Evolutionary conservation across 345 rosid species (phyloP).

Genomic region (Dimocarpus longan): DNA sequence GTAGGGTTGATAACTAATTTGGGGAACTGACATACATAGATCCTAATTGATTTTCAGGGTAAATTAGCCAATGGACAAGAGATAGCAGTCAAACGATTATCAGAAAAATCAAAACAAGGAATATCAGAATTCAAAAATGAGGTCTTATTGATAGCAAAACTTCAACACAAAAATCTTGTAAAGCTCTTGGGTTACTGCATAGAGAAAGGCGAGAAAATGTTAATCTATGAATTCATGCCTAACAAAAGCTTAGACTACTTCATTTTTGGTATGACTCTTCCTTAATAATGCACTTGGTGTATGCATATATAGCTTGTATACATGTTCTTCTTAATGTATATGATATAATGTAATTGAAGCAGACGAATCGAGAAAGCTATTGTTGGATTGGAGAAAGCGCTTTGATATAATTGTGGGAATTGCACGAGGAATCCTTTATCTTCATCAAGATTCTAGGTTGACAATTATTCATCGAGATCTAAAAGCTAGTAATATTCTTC

Average conservation of each 20-base stretch:
- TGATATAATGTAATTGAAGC: neutral
- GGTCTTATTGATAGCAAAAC: constrained; percentile 28
- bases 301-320: neutral
- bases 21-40: too few relatives aligned
- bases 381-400: constrained; percentile 35
- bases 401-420: neutral
- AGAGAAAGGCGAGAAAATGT: neutral
- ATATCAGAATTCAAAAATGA: constrained; percentile 41
- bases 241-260: neutral
- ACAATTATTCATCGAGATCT: constrained; percentile 44
- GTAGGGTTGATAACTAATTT: too few relatives aligned
- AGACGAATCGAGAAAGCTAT: constrained; percentile 24
- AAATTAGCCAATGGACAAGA: constrained; percentile 18
- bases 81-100: constrained; percentile 39
- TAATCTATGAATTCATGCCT: constrained; percentile 10
- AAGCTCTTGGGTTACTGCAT: neutral
- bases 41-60: constrained; percentile 25
- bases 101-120: constrained; percentile 35
- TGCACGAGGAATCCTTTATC: constrained; percentile 37
- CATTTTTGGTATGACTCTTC: neutral
- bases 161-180: neutral
- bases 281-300: neutral
- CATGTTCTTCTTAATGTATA: neutral
- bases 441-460: constrained; percentile 43
- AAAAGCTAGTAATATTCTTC: constrained; percentile 36